Evolutionary conservation across 371 early-diverging fungal species (phyloP).

Genomic region (Rhizomucor miehei): DNA sequence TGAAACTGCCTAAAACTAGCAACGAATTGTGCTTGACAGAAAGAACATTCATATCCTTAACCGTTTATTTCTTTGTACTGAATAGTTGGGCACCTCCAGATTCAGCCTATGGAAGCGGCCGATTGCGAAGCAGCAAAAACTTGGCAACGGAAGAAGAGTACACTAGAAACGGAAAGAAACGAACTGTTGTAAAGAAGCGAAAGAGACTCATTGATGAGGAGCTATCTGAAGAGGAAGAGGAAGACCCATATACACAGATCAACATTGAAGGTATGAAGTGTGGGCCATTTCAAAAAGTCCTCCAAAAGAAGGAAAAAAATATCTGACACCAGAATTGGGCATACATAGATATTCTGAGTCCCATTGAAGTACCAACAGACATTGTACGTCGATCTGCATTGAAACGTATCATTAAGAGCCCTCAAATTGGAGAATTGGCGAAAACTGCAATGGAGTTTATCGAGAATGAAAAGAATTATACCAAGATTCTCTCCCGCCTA

Average conservation of each 20-base stretch:
- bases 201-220: constrained; percentile 35
- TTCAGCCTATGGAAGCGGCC: constrained; percentile 39
- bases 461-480: constrained; percentile 50
- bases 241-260: constrained; percentile 51
- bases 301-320: too few relatives aligned
- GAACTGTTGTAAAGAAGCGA: constrained; percentile 42
- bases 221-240: constrained; percentile 40
- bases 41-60: constrained; percentile 22
- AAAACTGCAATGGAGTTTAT: constrained; percentile 51
- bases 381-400: constrained; percentile 45
- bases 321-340: too few relatives aligned
- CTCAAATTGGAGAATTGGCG: constrained; percentile 41
- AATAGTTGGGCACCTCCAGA: constrained; percentile 41
- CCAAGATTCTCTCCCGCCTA: constrained; percentile 46
- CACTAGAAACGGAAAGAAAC: constrained; percentile 32
- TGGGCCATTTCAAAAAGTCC: too few relatives aligned
- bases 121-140: constrained; percentile 33
- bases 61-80: constrained; percentile 24
- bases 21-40: neutral
- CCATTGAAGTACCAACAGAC: constrained; percentile 51
- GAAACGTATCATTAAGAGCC: constrained; percentile 39
- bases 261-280: constrained; percentile 54
- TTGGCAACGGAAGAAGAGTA: constrained; percentile 41
- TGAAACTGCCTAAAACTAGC: neutral
- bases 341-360: constrained; percentile 44